phyloP scores from a whole-genome alignment of 163 green algal species.

The Volvox carteri region DNA sequence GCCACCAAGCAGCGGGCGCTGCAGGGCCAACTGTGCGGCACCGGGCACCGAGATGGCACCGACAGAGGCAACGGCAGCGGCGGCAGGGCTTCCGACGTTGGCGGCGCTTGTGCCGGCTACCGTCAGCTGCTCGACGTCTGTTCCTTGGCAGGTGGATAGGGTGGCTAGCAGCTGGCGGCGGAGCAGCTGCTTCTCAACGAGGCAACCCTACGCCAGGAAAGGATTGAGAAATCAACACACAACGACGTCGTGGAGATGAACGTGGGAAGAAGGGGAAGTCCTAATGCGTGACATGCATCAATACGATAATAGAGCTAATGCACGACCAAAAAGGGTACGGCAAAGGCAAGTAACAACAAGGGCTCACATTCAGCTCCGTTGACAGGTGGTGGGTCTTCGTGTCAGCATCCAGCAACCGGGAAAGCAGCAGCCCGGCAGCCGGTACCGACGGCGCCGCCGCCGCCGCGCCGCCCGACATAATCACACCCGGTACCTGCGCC shows the following conservation, averaged over 20 bases:
- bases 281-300: too few species aligned
- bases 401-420: constrained; percentile 38
- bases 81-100: neutral
- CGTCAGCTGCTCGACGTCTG: constrained; percentile 10
- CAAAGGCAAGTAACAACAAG: too few species aligned
- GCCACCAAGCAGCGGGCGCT: constrained; percentile 5
- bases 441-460: neutral
- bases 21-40: neutral
- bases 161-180: constrained; percentile 47
- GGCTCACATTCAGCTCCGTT: constrained; percentile 37
- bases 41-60: too few species aligned
- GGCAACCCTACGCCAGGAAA: constrained; percentile 47
- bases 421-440: constrained; percentile 33
- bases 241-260: too few species aligned
- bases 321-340: too few species aligned
- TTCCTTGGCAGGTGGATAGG: neutral
- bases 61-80: neutral
- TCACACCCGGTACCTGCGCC: constrained; percentile 10
- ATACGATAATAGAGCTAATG: too few species aligned
- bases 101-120: neutral
- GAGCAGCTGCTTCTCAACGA: constrained; percentile 44
- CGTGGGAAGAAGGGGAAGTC: too few species aligned
- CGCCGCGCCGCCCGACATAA: neutral
- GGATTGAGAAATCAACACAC: too few species aligned
- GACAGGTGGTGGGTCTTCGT: constrained; percentile 44